These are phyloP conservation scores for Gamarada debralockiae DNA, from an alignment of 495 filamentous ascomycete genomes.

Conservation along the genomic window DNA sequence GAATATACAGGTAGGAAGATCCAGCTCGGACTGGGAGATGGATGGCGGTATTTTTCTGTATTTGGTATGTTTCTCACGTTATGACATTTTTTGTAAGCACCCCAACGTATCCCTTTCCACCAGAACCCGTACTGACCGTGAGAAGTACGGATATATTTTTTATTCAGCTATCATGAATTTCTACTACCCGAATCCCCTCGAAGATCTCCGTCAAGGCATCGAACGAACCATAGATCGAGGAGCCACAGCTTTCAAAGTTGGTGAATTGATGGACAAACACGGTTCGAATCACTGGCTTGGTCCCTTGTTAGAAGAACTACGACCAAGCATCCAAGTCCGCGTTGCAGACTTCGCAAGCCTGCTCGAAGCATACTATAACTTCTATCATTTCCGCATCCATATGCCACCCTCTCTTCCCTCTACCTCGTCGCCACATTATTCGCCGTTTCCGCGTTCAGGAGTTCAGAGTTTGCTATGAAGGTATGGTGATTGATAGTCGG, in stretches of 20 bases:
- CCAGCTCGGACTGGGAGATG: slow-evolving; percentile 13
- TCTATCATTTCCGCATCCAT: slow-evolving; percentile 40
- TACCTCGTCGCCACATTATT: slow-evolving; percentile 29
- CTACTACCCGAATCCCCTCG: slow-evolving; percentile 29
- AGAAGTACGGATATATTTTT: slow-evolving; percentile 27
- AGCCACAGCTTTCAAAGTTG: slow-evolving; percentile 28
- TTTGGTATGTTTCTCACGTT: slow-evolving; percentile 35
- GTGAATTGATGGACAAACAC: slow-evolving; percentile 40
- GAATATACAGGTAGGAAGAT: slow-evolving; percentile 43
- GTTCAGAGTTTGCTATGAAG: slow-evolving; percentile 35
- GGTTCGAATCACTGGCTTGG: slow-evolving; percentile 38
- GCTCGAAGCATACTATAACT: slow-evolving; percentile 38
- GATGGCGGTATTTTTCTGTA: slow-evolving; percentile 27
- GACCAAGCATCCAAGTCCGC: slow-evolving; percentile 39
- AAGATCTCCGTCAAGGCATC: slow-evolving; percentile 33
- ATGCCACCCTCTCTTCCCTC: slow-evolving; percentile 32
- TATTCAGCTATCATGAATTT: slow-evolving; percentile 36
- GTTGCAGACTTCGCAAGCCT: slow-evolving; percentile 38
- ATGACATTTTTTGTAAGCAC: slow-evolving; percentile 34
- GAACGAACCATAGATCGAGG: slow-evolving; percentile 27
- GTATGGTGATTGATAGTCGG: slow-evolving; percentile 34
- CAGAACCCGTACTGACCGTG: slow-evolving; percentile 2
- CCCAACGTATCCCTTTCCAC: not conserved
- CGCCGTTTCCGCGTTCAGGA: slow-evolving; percentile 27
- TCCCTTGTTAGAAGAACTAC: slow-evolving; percentile 32